Evolutionary conservation across 148 eudicot species (phyloP).

Genomic region (Chenopodium berlandieri): DNA sequence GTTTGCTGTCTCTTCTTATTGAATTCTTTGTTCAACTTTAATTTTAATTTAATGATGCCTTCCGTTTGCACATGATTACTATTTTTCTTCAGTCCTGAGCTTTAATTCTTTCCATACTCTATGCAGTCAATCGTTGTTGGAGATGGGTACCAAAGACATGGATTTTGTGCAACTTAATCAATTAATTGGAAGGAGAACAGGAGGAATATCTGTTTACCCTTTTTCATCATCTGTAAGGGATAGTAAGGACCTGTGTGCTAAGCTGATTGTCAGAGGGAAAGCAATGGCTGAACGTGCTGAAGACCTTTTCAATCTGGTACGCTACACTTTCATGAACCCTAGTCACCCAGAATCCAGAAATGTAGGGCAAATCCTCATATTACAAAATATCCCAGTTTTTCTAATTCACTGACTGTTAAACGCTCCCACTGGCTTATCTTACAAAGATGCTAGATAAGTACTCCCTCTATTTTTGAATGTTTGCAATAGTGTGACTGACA

Average conservation of each 20-base stretch:
- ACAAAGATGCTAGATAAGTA: too few species aligned
- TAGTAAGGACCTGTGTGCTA: constrained; percentile 64
- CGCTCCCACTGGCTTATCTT: background rate
- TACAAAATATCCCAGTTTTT: background rate
- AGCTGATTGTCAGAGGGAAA: constrained; percentile 87
- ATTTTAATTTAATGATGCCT: background rate
- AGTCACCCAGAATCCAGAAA: background rate
- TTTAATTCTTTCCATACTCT: background rate
- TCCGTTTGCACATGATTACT: background rate
- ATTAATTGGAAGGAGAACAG: constrained; percentile 95
- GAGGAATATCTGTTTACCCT: constrained; percentile 94
- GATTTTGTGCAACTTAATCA: constrained; percentile 96
- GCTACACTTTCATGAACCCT: background rate
- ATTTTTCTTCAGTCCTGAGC: background rate
- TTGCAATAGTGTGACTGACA: too few species aligned
- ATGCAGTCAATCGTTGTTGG: constrained; percentile 87
- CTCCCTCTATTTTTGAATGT: too few species aligned
- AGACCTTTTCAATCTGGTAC: constrained; percentile 87
- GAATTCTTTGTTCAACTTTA: background rate
- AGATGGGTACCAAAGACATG: constrained; percentile 98
- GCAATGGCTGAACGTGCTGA: constrained; percentile 93
- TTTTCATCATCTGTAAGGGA: constrained; percentile 82
- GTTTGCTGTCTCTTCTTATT: background rate
- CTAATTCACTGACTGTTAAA: background rate
- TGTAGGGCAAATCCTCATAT: background rate